Evolutionary conservation across 2,329 filamentous ascomycete genomes (phyloP).

Genomic region (Canariomyces notabilis): DNA sequence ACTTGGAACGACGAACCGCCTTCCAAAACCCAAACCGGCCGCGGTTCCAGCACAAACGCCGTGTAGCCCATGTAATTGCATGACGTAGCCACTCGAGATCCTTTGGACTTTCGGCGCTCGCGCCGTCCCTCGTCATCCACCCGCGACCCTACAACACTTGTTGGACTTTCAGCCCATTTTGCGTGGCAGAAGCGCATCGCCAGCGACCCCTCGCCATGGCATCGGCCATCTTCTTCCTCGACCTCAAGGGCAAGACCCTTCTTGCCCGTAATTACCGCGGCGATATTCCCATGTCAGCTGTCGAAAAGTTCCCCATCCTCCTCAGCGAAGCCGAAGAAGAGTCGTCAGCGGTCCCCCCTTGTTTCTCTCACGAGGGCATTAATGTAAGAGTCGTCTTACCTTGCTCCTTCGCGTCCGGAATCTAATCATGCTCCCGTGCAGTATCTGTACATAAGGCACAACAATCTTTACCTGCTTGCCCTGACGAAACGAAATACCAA

Average conservation of each 20-base stretch:
- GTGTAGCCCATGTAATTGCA: not conserved
- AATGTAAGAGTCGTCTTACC: conserved; percentile 57
- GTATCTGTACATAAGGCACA: conserved; percentile 99
- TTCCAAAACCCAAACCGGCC: not conserved
- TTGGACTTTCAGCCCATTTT: not conserved
- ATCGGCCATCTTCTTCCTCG: conserved; percentile 96
- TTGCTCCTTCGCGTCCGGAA: too few relatives aligned
- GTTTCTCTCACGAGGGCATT: conserved; percentile 97
- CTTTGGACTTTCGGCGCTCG: too few relatives aligned
- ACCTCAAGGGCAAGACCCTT: conserved; percentile 99
- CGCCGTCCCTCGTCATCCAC: too few relatives aligned
- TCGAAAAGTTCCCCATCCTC: conserved; percentile 94
- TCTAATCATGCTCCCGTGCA: conserved; percentile 31
- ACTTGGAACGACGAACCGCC: not conserved
- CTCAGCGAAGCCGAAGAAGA: conserved; percentile 99
- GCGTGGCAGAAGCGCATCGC: not conserved
- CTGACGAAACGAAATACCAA: conserved; percentile 98
- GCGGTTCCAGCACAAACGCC: not conserved
- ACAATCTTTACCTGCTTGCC: conserved; percentile 96
- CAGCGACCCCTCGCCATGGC: conserved; percentile 59
- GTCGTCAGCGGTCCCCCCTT: conserved; percentile 92
- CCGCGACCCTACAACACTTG: not conserved
- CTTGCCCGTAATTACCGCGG: conserved; percentile 97
- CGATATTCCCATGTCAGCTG: conserved; percentile 97
- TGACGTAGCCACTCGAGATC: too few relatives aligned